Conservation (phyloP, 257 asterid species). For the Perilla frutescens region DNA sequence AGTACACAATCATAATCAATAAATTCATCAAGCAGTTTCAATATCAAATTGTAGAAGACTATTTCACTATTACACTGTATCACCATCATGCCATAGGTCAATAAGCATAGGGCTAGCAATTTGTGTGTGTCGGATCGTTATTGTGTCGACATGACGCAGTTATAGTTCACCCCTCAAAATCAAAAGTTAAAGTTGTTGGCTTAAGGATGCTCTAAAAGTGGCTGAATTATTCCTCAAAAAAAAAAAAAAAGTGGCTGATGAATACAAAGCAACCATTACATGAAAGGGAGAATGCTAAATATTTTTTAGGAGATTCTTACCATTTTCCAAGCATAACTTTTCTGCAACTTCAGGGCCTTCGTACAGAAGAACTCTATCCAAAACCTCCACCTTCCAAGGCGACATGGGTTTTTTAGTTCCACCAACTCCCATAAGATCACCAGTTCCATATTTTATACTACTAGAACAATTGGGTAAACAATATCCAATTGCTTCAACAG, state of each 20-base stretch:
- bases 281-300: constrained; percentile 13
- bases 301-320: constrained; percentile 46
- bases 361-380: constrained; percentile 79
- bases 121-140: neutral
- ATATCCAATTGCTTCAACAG: constrained; percentile 85
- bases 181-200: constrained; percentile 7
- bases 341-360: constrained; percentile 94
- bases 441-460: constrained; percentile 44
- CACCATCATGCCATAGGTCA: constrained; percentile 1
- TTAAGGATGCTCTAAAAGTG: constrained; percentile 24
- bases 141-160: neutral
- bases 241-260: too few relatives aligned
- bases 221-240: neutral
- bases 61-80: neutral
- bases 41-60: constrained; percentile 23
- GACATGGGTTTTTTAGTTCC: constrained; percentile 52
- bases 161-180: constrained; percentile 26
- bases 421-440: constrained; percentile 49
- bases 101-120: neutral
- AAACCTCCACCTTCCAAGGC: constrained; percentile 89
- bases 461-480: constrained; percentile 45
- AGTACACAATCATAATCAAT: constrained; percentile 1
- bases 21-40: constrained; percentile 9
- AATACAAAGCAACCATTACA: constrained; percentile 24
- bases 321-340: constrained; percentile 80